Conservation (phyloP, 2,329 filamentous ascomycete genomes). For the Metarhizium robertsii region DNA sequence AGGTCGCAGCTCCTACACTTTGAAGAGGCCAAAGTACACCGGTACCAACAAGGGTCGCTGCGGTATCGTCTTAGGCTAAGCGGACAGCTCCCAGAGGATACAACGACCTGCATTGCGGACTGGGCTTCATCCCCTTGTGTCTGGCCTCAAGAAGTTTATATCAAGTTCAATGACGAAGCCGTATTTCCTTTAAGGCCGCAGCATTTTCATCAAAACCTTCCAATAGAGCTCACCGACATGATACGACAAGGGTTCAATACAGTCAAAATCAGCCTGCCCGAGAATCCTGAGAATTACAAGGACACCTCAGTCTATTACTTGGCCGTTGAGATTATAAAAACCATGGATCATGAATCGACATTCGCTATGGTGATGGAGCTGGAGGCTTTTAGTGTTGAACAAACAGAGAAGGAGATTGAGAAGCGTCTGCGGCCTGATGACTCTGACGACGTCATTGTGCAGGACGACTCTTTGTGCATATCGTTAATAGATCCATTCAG, state of each 20-base stretch:
- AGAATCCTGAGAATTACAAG: slow-evolving; percentile 16
- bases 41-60: slow-evolving; percentile 25
- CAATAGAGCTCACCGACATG: slow-evolving; percentile 60
- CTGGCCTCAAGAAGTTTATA: slow-evolving; percentile 65
- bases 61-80: slow-evolving; percentile 64
- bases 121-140: slow-evolving; percentile 57
- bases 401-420: slow-evolving; percentile 50
- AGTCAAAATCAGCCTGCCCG: slow-evolving; percentile 41
- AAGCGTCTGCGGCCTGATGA: slow-evolving; percentile 27
- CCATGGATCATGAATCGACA: slow-evolving; percentile 37
- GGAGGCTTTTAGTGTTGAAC: slow-evolving; percentile 30
- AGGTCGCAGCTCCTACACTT: slow-evolving; percentile 20
- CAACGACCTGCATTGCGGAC: slow-evolving; percentile 14
- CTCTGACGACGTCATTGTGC: slow-evolving; percentile 52
- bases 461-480: slow-evolving; percentile 44
- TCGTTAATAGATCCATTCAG: slow-evolving; percentile 61
- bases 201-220: slow-evolving; percentile 66
- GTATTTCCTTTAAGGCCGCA: slow-evolving; percentile 54
- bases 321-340: slow-evolving; percentile 61
- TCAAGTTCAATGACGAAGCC: slow-evolving; percentile 55
- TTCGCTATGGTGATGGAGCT: slow-evolving; percentile 27
- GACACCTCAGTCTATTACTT: slow-evolving; percentile 37
- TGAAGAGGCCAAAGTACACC: not conserved
- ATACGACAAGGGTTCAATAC: slow-evolving; percentile 52
- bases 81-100: slow-evolving; percentile 23